Evolutionary conservation across 176 grass and related monocot genomes (phyloP).

Genomic region (Zizania latifolia): DNA sequence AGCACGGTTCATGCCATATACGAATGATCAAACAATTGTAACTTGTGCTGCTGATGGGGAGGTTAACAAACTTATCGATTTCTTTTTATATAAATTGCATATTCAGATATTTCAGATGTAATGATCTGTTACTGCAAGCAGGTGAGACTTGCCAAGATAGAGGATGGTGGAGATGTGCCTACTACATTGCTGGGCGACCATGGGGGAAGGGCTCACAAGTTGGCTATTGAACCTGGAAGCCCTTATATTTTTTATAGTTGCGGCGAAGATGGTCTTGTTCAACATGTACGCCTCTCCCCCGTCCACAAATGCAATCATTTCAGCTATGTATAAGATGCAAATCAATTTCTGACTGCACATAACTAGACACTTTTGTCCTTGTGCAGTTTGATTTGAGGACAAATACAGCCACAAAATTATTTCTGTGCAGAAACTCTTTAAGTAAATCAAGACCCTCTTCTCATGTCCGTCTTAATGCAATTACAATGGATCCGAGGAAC

Average conservation of each 20-base stretch:
- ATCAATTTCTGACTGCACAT: slow-evolving; percentile 3
- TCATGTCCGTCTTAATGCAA: slow-evolving; percentile 55
- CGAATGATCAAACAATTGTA: slow-evolving; percentile 55
- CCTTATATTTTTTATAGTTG: slow-evolving; percentile 87
- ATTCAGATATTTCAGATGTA: slow-evolving; percentile 2
- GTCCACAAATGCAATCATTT: not conserved
- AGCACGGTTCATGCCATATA: slow-evolving; percentile 78
- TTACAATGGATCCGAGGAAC: slow-evolving; percentile 65
- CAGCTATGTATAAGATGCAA: slow-evolving; percentile 1
- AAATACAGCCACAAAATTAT: slow-evolving; percentile 50
- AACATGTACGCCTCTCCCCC: slow-evolving; percentile 44
- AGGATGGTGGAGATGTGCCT: slow-evolving; percentile 48
- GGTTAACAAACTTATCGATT: slow-evolving; percentile 25
- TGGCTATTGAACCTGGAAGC: slow-evolving; percentile 74
- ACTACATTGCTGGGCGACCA: slow-evolving; percentile 67
- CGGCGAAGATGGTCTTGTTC: slow-evolving; percentile 86
- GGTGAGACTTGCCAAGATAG: slow-evolving; percentile 65
- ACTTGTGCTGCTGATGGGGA: slow-evolving; percentile 87
- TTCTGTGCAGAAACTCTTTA: slow-evolving; percentile 42
- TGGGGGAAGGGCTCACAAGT: slow-evolving; percentile 66
- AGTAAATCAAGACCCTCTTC: slow-evolving; percentile 29
- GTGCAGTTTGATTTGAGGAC: slow-evolving; percentile 89
- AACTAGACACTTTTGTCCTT: slow-evolving; percentile 6
- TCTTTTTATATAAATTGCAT: not conserved
- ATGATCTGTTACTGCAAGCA: slow-evolving; percentile 15